These are phyloP conservation scores for Pyrus pyrifolia DNA, from an alignment of 306 rosid species.

Conservation along the genomic window DNA sequence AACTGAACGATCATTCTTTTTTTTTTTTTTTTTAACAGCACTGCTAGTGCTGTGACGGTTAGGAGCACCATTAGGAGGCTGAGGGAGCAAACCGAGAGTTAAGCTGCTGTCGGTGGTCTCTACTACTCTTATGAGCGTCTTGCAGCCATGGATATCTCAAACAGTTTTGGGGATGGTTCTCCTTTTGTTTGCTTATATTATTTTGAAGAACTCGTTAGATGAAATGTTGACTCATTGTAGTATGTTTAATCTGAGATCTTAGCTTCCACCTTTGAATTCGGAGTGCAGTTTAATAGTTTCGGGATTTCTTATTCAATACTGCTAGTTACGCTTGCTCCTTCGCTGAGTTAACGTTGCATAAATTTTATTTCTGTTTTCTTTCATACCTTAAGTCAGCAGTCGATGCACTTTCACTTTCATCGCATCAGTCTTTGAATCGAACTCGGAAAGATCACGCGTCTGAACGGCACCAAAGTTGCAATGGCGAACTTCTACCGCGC, in stretches of 20 bases:
- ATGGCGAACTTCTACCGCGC: no score
- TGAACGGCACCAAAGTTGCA: no score
- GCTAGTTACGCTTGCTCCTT: not conserved
- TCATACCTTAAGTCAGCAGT: no score
- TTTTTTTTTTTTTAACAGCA: slow-evolving; percentile 36
- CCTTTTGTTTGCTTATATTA: not conserved
- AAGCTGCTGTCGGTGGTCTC: not conserved
- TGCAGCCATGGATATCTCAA: not conserved
- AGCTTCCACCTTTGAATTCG: not conserved
- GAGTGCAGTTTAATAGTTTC: not conserved
- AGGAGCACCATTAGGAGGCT: slow-evolving; percentile 76
- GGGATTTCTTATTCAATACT: not conserved
- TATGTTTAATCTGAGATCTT: not conserved
- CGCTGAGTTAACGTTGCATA: not conserved
- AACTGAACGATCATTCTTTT: not conserved
- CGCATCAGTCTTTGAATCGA: no score
- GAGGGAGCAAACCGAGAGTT: slow-evolving; percentile 82
- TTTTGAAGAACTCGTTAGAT: not conserved
- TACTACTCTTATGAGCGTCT: not conserved
- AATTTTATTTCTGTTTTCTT: not conserved
- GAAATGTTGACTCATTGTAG: not conserved
- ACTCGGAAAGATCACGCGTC: no score
- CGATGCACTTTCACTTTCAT: no score
- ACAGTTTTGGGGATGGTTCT: not conserved
- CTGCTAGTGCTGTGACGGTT: slow-evolving; percentile 83